Conservation (phyloP, 768 basidiomycete species). For the Termitomyces titanicus region DNA sequence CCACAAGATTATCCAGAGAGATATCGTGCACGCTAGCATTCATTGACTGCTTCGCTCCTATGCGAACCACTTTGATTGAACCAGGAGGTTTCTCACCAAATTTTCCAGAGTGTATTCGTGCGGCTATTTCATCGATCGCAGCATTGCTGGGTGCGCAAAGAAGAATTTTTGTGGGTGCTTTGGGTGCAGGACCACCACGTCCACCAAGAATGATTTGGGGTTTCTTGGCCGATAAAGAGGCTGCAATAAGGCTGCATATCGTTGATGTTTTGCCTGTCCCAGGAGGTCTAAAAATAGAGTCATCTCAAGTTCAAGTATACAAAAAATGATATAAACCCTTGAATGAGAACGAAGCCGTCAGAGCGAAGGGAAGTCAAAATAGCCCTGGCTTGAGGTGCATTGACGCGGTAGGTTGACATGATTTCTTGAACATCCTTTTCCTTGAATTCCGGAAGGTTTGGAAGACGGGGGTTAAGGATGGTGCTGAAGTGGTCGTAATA, state of each 20-base stretch:
- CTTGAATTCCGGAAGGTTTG: conserved; percentile 41
- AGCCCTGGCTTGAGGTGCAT: conserved; percentile 92
- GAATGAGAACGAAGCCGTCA: conserved; percentile 85
- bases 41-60: conserved; percentile 74
- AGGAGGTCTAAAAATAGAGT: conserved; percentile 62
- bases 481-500: conserved; percentile 76
- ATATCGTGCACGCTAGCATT: conserved; percentile 81
- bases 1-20: conserved; percentile 83
- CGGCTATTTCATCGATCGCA: conserved; percentile 94
- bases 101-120: conserved; percentile 80
- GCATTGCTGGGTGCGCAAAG: conserved; percentile 98
- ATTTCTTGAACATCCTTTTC: conserved; percentile 51
- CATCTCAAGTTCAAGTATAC: not conserved
- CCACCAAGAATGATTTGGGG: conserved; percentile 51
- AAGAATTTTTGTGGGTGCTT: conserved; percentile 59
- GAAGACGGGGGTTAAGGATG: conserved; percentile 67
- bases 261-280: conserved; percentile 99
- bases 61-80: conserved; percentile 83
- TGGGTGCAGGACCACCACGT: conserved; percentile 42
- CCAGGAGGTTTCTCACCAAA: conserved; percentile 50
- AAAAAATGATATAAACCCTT: conserved; percentile 61
- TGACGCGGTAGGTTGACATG: conserved; percentile 72
- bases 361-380: conserved; percentile 71
- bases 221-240: conserved; percentile 66
- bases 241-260: conserved; percentile 89